Evolutionary conservation across 139 green algal species (phyloP).

Genomic region (Auxenochlorella pyrenoidosa): DNA sequence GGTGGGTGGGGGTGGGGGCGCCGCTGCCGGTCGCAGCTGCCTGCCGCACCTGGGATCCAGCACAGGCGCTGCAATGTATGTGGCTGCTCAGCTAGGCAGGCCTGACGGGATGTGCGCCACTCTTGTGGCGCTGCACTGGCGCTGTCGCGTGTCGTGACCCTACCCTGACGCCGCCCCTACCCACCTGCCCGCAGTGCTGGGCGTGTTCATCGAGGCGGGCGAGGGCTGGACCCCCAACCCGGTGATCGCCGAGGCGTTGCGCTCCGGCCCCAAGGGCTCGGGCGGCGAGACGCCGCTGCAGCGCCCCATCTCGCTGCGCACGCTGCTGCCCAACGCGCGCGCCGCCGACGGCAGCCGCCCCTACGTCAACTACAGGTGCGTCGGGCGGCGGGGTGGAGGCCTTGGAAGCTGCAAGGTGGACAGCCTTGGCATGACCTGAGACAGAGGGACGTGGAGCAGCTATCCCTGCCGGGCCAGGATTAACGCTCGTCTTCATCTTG

Average conservation of each 20-base stretch:
- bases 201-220: conserved; percentile 33
- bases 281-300: conserved; percentile 22
- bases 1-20: neutral
- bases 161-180: neutral
- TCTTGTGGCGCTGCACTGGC: too few relatives aligned
- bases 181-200: neutral
- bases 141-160: too few relatives aligned
- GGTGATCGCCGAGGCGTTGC: conserved; percentile 8
- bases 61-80: too few relatives aligned
- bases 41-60: too few relatives aligned
- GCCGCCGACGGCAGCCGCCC: conserved; percentile 17
- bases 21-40: neutral
- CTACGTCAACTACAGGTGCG: conserved; percentile 73
- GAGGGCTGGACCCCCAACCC: conserved; percentile 19
- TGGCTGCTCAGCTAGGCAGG: too few relatives aligned
- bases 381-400: neutral
- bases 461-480: too few relatives aligned
- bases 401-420: too few relatives aligned
- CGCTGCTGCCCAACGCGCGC: conserved; percentile 60
- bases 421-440: too few relatives aligned
- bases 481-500: too few relatives aligned
- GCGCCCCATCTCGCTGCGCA: conserved; percentile 51
- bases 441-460: too few relatives aligned
- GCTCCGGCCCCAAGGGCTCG: neutral
- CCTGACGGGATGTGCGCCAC: too few relatives aligned